A percentile compares a stretch with the other conserved stretches of the same genome.
Evolutionary conservation across 345 rosid genomes (phyloP).

Genomic region (Abelmoschus esculentus): DNA sequence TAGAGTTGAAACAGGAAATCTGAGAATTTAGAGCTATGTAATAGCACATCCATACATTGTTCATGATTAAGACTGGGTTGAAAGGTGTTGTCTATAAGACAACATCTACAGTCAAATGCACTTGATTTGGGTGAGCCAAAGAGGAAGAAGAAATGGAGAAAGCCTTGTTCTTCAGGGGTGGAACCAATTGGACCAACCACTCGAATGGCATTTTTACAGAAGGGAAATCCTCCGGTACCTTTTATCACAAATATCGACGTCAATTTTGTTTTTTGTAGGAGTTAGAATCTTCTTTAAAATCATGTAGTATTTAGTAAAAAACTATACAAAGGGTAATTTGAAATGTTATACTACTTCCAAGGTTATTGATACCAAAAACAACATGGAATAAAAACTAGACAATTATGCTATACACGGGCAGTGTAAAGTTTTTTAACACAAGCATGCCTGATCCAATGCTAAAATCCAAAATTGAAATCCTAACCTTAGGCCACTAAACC

Average conservation of each 20-base stretch:
- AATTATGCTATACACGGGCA: no score
- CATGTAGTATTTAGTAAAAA: neutral
- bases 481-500: no score
- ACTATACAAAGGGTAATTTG: neutral
- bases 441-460: no score
- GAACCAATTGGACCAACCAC: slow-evolving; percentile 91
- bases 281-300: neutral
- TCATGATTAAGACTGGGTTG: slow-evolving; percentile 62
- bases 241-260: slow-evolving; percentile 13
- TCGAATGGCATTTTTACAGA: slow-evolving; percentile 89
- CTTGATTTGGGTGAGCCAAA: slow-evolving; percentile 69
- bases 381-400: neutral
- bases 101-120: slow-evolving; percentile 73
- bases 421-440: no score
- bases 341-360: neutral
- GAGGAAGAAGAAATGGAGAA: slow-evolving; percentile 90
- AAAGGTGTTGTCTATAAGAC: slow-evolving; percentile 85
- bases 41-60: slow-evolving; percentile 30
- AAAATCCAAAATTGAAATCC: no score
- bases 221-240: slow-evolving; percentile 92
- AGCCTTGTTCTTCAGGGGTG: slow-evolving; percentile 74
- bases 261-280: neutral
- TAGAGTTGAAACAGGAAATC: neutral
- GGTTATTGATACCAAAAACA: neutral
- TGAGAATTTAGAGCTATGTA: neutral